phyloP scores from a whole-genome alignment of 805 yeast species.

The Ogataea neopini region DNA sequence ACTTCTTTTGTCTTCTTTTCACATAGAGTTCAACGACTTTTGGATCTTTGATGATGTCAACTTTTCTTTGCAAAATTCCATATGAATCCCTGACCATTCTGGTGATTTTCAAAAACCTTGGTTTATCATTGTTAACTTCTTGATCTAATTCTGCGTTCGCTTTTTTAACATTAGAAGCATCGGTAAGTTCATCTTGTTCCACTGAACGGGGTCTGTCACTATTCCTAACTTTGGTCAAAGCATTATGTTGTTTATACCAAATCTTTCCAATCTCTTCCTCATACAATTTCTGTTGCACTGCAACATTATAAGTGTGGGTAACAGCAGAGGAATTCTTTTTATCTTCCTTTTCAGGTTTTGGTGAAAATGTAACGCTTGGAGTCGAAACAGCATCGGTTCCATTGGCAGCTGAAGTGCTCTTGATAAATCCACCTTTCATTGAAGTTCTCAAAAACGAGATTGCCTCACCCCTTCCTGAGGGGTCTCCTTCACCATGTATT shows the following conservation, averaged over 20 bases:
- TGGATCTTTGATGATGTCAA: conserved; percentile 80
- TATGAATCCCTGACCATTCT: conserved; percentile 81
- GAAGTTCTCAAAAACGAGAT: conserved; percentile 87
- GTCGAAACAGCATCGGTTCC: conserved; percentile 18
- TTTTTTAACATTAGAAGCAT: conserved; percentile 34
- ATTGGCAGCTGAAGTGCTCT: conserved; percentile 21
- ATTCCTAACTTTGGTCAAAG: conserved; percentile 43
- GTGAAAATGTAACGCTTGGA: conserved; percentile 12
- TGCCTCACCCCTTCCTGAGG: conserved; percentile 87
- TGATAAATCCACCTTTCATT: conserved; percentile 87
- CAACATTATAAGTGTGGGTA: conserved; percentile 77
- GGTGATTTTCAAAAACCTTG: conserved; percentile 56
- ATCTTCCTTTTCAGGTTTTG: conserved; percentile 31
- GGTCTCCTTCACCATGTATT: conserved; percentile 92
- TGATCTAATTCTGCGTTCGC: conserved; percentile 35
- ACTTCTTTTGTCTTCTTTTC: conserved; percentile 46
- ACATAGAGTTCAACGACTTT: conserved; percentile 84
- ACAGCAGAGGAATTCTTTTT: conserved; percentile 45
- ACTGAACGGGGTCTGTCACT: conserved; percentile 26
- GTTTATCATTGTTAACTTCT: conserved; percentile 32
- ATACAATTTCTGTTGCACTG: conserved; percentile 85
- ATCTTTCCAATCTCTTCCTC: conserved; percentile 86
- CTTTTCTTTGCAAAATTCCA: conserved; percentile 79
- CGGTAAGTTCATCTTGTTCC: conserved; percentile 19
- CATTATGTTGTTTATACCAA: conserved; percentile 82